Conservation (phyloP, 768 basidiomycete species). For the Daedaleopsis sinensis region DNA sequence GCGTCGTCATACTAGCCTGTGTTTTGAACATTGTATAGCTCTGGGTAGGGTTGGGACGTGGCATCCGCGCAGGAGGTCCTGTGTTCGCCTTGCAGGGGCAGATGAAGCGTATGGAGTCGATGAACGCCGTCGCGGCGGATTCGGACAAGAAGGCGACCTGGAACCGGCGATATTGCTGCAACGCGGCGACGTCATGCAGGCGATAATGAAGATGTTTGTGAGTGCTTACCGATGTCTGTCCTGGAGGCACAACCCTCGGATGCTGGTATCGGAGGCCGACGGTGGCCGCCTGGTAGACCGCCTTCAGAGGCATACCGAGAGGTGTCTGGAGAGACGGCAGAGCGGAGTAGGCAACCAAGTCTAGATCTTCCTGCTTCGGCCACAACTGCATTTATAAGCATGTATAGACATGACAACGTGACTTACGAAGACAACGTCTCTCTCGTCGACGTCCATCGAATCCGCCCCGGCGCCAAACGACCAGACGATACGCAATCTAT, state of each 20-base stretch:
- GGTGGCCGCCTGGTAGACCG: conserved; percentile 72
- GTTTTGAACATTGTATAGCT: not conserved
- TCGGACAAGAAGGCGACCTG: conserved; percentile 69
- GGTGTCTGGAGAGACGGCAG: conserved; percentile 38
- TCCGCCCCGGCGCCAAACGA: conserved; percentile 43
- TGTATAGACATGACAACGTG: conserved; percentile 3
- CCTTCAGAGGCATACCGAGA: conserved; percentile 75
- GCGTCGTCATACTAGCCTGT: not conserved
- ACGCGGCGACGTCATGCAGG: conserved; percentile 11
- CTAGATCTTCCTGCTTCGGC: conserved; percentile 69
- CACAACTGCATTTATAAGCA: not conserved
- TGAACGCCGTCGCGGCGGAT: conserved; percentile 54
- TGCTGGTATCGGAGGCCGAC: conserved; percentile 79
- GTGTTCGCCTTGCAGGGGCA: conserved; percentile 76
- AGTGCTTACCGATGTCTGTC: conserved; percentile 35
- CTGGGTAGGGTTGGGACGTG: not conserved
- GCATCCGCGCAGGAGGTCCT: conserved; percentile 25
- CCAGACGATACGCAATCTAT: conserved; percentile 70
- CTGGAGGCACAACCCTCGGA: conserved; percentile 38
- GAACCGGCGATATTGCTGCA: conserved; percentile 71
- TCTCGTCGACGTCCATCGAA: conserved; percentile 44
- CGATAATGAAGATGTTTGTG: conserved; percentile 1
- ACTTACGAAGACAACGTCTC: conserved; percentile 70
- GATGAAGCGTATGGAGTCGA: conserved; percentile 62
- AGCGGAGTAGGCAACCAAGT: conserved; percentile 68